These are phyloP conservation scores for Diaporthe nobilis DNA, from an alignment of 2,329 filamentous ascomycete species.

Conservation along the genomic window DNA sequence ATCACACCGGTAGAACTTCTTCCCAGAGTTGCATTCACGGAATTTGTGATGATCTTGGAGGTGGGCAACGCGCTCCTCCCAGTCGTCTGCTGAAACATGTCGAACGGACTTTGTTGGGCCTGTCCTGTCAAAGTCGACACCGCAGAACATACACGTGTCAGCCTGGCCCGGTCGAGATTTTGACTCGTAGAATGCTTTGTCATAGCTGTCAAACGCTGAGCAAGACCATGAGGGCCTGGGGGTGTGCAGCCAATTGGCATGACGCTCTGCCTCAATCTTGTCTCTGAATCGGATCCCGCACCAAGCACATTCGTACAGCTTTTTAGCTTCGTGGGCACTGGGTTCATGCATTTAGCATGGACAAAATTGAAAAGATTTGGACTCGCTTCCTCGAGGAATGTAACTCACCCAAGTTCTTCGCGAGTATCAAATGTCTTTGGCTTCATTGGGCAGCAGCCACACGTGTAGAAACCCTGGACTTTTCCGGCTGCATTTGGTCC, in stretches of 20 bases:
- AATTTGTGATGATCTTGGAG: slow-evolving; percentile 95
- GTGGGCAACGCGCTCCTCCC: slow-evolving; percentile 88
- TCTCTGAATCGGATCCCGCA: slow-evolving; percentile 98
- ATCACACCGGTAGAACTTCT: slow-evolving; percentile 98
- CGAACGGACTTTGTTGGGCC: slow-evolving; percentile 56
- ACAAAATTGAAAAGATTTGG: background rate
- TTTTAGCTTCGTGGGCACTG: slow-evolving; percentile 73
- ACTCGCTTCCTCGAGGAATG: background rate
- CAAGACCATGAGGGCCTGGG: slow-evolving; percentile 97
- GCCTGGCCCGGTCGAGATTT: slow-evolving; percentile 74
- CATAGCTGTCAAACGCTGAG: slow-evolving; percentile 82
- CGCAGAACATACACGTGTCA: slow-evolving; percentile 95
- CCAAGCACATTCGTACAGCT: slow-evolving; percentile 93
- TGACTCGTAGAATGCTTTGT: slow-evolving; percentile 90
- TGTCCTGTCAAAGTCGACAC: slow-evolving; percentile 82
- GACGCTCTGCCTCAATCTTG: slow-evolving; percentile 96
- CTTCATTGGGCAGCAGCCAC: slow-evolving; percentile 97
- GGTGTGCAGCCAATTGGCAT: slow-evolving; percentile 94
- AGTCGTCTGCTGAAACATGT: slow-evolving; percentile 82
- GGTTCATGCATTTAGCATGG: background rate
- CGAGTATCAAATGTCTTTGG: slow-evolving; percentile 92
- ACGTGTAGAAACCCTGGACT: slow-evolving; percentile 73
- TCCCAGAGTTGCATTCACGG: slow-evolving; percentile 95
- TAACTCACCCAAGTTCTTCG: slow-evolving; percentile 83
- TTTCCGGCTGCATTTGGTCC: slow-evolving; percentile 56